Evolutionary conservation across 192 early-diverging fungal species (phyloP), one percentile per base, ranked within the genome.

Genomic region (Coemansia sp.): DNA sequence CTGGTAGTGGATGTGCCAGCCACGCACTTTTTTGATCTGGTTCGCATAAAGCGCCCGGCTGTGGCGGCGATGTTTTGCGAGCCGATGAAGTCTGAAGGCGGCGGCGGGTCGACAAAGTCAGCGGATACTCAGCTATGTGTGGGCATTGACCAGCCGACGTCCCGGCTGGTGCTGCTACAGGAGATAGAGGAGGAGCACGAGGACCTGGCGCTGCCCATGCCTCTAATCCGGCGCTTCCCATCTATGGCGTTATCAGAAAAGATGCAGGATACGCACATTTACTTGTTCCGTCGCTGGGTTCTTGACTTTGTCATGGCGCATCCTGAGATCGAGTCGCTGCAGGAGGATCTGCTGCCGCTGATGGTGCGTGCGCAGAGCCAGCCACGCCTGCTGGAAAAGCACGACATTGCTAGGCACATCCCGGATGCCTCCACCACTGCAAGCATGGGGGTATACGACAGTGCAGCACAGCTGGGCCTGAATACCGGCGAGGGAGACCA

Each of bases 241-340:
- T 81, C 82, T 1, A 72, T 96, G 50, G 80, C 84, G 31, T 61
- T 99, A 30, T 83, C 87, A 48, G 87, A 89, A 42, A 82, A 89
- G 40, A 80, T 97, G 57, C 85, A 89, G 55, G 92, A 96, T 70
- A 88, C 90, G 6, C 97, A 97, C 59, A 51, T 96, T 18, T 99
- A 98, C 58, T 83, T 98, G 11, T 90, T 96, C 71, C 89, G 93
- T 57, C 79, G 82, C 30, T 99, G 97, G 97, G 87, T 99, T 2
- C 67, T 96, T 48, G 93, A 97, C 68, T 67, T 91, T 51, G 63
- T 96, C 11, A 72, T 66, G 12, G 70, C 79, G 63, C 80, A 89
- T 65, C 81, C 83, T 13, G 75, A 77, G 13, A 82, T 90, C 28
- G 68, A 79, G n/a, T 90, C 90, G 62, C 71, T 98, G 12, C 84